Conservation (phyloP, 1,139 yeast genomes). For the Diutina pseudorugosa region DNA sequence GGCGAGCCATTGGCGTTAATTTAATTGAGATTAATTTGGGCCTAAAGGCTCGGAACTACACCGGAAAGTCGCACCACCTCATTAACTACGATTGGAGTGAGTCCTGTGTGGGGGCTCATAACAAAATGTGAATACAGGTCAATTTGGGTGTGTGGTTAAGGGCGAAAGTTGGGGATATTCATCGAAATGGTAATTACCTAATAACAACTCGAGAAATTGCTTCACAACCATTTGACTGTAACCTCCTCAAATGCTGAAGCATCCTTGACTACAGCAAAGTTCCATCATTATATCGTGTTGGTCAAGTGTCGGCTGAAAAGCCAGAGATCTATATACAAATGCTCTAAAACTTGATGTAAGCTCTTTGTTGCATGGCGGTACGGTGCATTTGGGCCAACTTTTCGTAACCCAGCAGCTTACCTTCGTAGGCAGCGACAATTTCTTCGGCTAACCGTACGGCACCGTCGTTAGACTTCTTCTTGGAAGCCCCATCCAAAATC, state of each 20-base stretch:
- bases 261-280: neutral
- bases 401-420: conserved; percentile 75
- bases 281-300: neutral
- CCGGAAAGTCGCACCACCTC: neutral
- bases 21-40: neutral
- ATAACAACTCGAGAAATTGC: too few species aligned
- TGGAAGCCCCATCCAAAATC: conserved; percentile 77
- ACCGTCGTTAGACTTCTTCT: conserved; percentile 69
- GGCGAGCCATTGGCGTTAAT: neutral
- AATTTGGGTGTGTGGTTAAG: too few species aligned
- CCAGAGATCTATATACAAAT: neutral
- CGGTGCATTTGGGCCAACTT: conserved; percentile 77
- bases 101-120: neutral
- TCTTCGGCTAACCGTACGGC: conserved; percentile 89
- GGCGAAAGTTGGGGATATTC: too few species aligned
- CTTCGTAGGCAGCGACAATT: conserved; percentile 62
- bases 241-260: too few species aligned
- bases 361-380: conserved; percentile 73
- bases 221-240: too few species aligned
- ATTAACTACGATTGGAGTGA: neutral
- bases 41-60: neutral
- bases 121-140: too few species aligned
- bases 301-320: neutral
- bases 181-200: too few species aligned
- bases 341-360: conserved; percentile 41